Base-by-base conservation (phyloP, 768 basidiomycete genomes). In the Podaxis rugospora region DNA sequence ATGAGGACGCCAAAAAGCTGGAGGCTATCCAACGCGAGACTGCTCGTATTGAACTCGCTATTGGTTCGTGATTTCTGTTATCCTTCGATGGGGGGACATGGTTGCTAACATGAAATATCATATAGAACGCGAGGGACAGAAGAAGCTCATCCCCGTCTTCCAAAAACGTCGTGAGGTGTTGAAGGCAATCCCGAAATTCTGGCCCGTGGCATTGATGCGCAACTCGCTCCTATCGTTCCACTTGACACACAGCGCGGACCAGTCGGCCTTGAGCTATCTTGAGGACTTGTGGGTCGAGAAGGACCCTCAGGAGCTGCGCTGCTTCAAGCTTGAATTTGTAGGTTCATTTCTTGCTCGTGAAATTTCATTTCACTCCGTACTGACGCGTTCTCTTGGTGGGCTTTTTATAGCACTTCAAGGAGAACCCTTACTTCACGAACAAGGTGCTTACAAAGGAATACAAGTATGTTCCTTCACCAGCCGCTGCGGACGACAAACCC, bases 271-370 rank as follows among this genome's bases (percentile, higher is more conserved):
- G 74, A 87, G 83, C 71, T 92, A 89, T 71, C 78, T 95, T 61
- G 88, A 92, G 69, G 92, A 96, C 67, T 66, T 97, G 21, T 95
- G 93, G 90, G 77, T 96, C 39, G 80, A 76, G 61, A 85, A 91
- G 57, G 87, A 95, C 69, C 67, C 80, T 44, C 72, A 74, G 46
- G 94, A 97, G 72, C 86, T 87, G 59, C 78, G 95, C 67, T 88
- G 87, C 69, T 96, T 88, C 76, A 89, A 87, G 53, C 73, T 96
- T 58, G 89, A 95, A 79, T 93, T 97, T 75, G 95, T 95, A 73
- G 69, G 94, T 85, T 35, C 46, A 50, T 58, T 28, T 37, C 16
- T 54, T 57, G 47, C 23, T 55, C 51, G 62, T 57, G 21, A 9
- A 32, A 58, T 57, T 7, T 21, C 21, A 21, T 21, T 21, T 21